Conservation (phyloP, 768 basidiomycete species). For the Tephrocybe sp. region DNA sequence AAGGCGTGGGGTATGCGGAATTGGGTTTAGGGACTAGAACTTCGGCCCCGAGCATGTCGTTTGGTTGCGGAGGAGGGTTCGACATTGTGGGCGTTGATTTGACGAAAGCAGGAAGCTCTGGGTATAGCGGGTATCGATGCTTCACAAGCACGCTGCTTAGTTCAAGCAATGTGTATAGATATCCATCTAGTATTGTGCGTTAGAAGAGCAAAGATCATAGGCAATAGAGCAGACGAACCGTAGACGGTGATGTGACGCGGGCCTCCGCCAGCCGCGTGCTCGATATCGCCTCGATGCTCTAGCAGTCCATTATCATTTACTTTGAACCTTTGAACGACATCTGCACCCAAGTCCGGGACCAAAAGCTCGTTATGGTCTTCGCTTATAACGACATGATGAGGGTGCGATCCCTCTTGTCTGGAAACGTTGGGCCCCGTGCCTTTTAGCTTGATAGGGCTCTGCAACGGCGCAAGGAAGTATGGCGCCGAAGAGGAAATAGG, state of each 20-base stretch:
- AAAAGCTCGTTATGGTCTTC: constrained; percentile 56
- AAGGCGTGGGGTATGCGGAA: constrained; percentile 48
- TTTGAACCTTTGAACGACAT: constrained; percentile 59
- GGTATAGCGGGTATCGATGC: constrained; percentile 50
- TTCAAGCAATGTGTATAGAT: constrained; percentile 69
- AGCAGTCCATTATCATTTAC: constrained; percentile 46
- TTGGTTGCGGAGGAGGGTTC: constrained; percentile 40
- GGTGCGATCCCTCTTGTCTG: constrained; percentile 74
- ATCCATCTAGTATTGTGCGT: constrained; percentile 42
- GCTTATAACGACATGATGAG: constrained; percentile 68
- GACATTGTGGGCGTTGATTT: constrained; percentile 51
- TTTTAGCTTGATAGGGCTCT: constrained; percentile 41
- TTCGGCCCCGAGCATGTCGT: constrained; percentile 66
- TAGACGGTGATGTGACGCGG: constrained; percentile 70
- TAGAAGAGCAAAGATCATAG: background rate
- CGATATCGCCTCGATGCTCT: constrained; percentile 47
- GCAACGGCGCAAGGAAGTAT: constrained; percentile 36
- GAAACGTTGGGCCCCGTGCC: constrained; percentile 63
- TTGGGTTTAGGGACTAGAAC: constrained; percentile 61
- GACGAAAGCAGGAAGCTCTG: constrained; percentile 38
- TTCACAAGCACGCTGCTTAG: constrained; percentile 57
- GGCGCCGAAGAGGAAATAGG: constrained; percentile 53
- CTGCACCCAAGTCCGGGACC: constrained; percentile 76
- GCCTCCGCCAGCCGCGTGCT: constrained; percentile 57
- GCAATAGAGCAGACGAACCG: constrained; percentile 40